Conservation (phyloP, 1,139 yeast genomes). For the Casaregolazyma lundiana region DNA sequence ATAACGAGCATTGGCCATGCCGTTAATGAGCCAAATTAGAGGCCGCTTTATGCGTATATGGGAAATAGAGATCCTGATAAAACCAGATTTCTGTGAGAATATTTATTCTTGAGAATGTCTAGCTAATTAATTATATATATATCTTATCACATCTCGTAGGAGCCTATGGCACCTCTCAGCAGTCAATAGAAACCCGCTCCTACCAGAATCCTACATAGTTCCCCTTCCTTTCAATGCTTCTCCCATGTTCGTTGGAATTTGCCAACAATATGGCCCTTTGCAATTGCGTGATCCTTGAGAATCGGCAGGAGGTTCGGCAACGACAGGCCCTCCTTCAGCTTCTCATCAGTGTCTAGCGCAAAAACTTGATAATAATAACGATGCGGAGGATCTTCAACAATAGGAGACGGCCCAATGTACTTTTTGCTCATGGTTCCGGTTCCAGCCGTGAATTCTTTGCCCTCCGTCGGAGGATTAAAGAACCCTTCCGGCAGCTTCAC, state of each 20-base stretch:
- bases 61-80: too few species aligned
- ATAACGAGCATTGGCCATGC: too few species aligned
- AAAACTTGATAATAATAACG: slow-evolving; percentile 20
- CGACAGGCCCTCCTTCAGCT: slow-evolving; percentile 9
- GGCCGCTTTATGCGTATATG: too few species aligned
- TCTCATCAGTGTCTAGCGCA: slow-evolving; percentile 15
- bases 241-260: slow-evolving; percentile 21
- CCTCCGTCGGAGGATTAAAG: slow-evolving; percentile 12
- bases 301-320: slow-evolving; percentile 6
- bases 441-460: slow-evolving; percentile 14
- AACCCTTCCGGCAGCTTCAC: slow-evolving; percentile 14
- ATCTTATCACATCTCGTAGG: background rate
- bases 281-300: slow-evolving; percentile 15
- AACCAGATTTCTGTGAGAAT: too few species aligned
- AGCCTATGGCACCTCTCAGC: background rate
- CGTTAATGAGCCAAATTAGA: too few species aligned
- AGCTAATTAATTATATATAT: too few species aligned
- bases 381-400: slow-evolving; percentile 22
- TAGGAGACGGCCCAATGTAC: slow-evolving; percentile 21
- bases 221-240: background rate
- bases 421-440: slow-evolving; percentile 16
- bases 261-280: slow-evolving; percentile 20
- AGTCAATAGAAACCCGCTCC: background rate
- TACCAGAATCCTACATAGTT: background rate
- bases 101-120: too few species aligned